A percentile compares a stretch with the other conserved stretches of the same genome.
These are phyloP conservation scores for Suhomyces emberorum DNA, from an alignment of 805 yeast genomes.

Conservation along the genomic window DNA sequence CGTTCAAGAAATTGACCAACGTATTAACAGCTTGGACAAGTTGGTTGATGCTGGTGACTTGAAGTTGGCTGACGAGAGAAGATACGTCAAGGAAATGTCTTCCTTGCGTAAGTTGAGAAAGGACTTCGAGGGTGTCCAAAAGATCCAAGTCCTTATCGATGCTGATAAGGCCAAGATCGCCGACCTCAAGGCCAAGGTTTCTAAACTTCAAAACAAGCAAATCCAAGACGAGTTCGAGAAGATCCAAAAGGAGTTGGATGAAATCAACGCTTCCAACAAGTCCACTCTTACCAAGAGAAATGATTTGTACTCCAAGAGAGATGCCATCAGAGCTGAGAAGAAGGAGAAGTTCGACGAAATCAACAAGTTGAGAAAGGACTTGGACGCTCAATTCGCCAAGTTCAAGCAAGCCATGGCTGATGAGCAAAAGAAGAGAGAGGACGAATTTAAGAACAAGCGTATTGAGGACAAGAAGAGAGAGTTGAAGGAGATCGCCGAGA, in stretches of 20 bases:
- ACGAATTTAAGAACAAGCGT: slow-evolving; percentile 57
- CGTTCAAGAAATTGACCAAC: slow-evolving; percentile 65
- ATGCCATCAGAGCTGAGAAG: slow-evolving; percentile 61
- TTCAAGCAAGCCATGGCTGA: slow-evolving; percentile 66
- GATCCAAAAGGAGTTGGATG: slow-evolving; percentile 67
- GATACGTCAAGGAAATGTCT: slow-evolving; percentile 79
- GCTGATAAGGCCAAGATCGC: slow-evolving; percentile 71
- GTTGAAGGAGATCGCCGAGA: slow-evolving; percentile 57
- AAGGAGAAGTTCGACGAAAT: slow-evolving; percentile 66
- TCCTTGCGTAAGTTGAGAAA: slow-evolving; percentile 75
- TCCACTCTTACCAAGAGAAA: slow-evolving; percentile 64
- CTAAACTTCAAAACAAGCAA: slow-evolving; percentile 58
- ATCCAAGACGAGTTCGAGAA: slow-evolving; percentile 65
- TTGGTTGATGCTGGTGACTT: slow-evolving; percentile 74
- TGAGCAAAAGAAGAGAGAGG: slow-evolving; percentile 65
- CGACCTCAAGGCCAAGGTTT: slow-evolving; percentile 67
- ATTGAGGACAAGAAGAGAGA: slow-evolving; percentile 51
- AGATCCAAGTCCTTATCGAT: slow-evolving; percentile 76
- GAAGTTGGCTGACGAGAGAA: slow-evolving; percentile 88
- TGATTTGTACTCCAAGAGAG: slow-evolving; percentile 60
- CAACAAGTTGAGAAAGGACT: slow-evolving; percentile 67
- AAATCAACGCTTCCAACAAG: slow-evolving; percentile 57
- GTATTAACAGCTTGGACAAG: slow-evolving; percentile 64
- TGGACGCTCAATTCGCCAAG: slow-evolving; percentile 69
- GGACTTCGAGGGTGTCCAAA: slow-evolving; percentile 70